Evolutionary conservation across 75 land plant species (phyloP).

Genomic region (Pinus tabuliformis): DNA sequence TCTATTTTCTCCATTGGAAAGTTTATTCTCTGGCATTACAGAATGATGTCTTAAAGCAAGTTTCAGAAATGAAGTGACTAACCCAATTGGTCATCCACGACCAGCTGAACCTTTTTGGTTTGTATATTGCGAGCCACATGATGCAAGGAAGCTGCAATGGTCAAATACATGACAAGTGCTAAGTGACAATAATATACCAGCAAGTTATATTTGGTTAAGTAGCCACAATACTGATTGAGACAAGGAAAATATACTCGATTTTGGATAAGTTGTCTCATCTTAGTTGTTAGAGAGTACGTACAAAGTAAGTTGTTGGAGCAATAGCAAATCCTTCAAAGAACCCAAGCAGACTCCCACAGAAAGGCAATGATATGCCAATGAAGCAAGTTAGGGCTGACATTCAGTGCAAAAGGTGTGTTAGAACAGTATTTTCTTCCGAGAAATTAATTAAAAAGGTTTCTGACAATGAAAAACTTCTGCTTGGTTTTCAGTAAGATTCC

Average conservation of each 20-base stretch:
- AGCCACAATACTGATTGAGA: too few species aligned
- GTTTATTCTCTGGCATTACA: too few species aligned
- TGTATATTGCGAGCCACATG: constrained; percentile 74
- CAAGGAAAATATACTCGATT: too few species aligned
- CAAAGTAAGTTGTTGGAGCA: constrained; percentile 73
- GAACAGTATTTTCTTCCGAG: not conserved
- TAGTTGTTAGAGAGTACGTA: too few species aligned
- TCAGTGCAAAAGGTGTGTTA: not conserved
- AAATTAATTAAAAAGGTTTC: not conserved
- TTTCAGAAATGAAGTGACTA: too few species aligned
- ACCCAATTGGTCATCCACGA: constrained; percentile 72
- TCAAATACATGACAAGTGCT: too few species aligned
- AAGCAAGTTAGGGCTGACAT: constrained; percentile 58
- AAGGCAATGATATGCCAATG: constrained; percentile 52
- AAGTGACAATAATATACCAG: too few species aligned
- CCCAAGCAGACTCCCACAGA: constrained; percentile 60
- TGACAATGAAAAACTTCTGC: not conserved
- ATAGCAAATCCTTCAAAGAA: constrained; percentile 75
- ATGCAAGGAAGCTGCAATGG: constrained; percentile 53
- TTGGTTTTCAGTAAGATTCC: not conserved
- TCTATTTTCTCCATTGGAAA: too few species aligned
- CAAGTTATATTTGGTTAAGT: too few species aligned
- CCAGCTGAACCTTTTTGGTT: constrained; percentile 62
- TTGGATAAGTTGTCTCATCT: too few species aligned
- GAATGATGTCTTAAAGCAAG: too few species aligned